Conservation (phyloP, 371 early-diverging fungal species). For the Zychaea mexicana region DNA sequence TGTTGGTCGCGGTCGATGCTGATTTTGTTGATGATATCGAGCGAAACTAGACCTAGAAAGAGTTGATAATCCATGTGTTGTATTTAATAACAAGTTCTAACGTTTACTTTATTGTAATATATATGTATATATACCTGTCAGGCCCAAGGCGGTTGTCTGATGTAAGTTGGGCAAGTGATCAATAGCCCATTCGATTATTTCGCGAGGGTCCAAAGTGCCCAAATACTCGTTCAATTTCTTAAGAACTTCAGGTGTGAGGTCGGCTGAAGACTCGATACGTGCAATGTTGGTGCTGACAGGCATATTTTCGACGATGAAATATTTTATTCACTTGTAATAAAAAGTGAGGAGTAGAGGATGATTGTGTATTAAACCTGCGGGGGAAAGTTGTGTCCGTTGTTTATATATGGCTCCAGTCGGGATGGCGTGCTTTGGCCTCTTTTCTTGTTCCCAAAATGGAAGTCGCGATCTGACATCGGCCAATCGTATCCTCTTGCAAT, state of each 20-base stretch:
- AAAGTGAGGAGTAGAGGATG: background rate
- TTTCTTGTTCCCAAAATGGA: conserved; percentile 13
- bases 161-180: conserved; percentile 77
- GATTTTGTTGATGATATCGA: conserved; percentile 75
- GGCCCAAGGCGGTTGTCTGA: conserved; percentile 94
- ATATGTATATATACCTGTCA: conserved; percentile 52
- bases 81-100: background rate
- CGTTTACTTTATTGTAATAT: background rate
- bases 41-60: conserved; percentile 67
- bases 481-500: conserved; percentile 25
- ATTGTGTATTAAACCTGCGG: background rate
- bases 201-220: conserved; percentile 66
- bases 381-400: background rate
- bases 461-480: conserved; percentile 11
- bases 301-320: conserved; percentile 9
- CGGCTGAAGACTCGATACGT: conserved; percentile 35
- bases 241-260: conserved; percentile 67
- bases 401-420: conserved; percentile 3
- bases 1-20: conserved; percentile 52
- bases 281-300: conserved; percentile 24
- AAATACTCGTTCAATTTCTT: conserved; percentile 66
- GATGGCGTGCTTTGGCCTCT: conserved; percentile 6
- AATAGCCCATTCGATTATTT: conserved; percentile 90
- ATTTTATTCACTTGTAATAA: conserved; percentile 2
- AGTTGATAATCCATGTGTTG: no score